Conservation (phyloP, 495 filamentous ascomycete species). For the Xylaria curta region DNA sequence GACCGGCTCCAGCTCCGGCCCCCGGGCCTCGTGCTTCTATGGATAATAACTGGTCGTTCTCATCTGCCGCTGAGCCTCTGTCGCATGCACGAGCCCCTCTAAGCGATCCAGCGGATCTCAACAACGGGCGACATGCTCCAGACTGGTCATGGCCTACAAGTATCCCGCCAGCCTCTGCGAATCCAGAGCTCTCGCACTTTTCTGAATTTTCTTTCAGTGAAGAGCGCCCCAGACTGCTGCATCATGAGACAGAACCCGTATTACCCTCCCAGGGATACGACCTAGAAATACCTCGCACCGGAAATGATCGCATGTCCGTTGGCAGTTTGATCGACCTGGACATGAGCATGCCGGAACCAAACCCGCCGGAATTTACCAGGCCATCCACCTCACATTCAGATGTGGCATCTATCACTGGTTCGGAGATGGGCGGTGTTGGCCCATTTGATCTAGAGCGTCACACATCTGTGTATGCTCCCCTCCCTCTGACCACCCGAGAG, state of each 20-base stretch:
- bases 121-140: conserved; percentile 57
- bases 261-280: conserved; percentile 52
- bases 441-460: conserved; percentile 63
- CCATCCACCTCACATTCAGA: conserved; percentile 64
- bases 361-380: conserved; percentile 44
- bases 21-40: conserved; percentile 48
- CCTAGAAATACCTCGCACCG: conserved; percentile 23
- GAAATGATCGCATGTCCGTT: conserved; percentile 50
- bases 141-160: conserved; percentile 68
- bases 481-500: conserved; percentile 45
- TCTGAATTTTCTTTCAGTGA: conserved; percentile 55
- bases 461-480: conserved; percentile 54
- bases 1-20: conserved; percentile 46
- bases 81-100: conserved; percentile 56
- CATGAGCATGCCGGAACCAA: conserved; percentile 51
- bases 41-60: conserved; percentile 49
- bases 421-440: conserved; percentile 54
- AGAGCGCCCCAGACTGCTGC: conserved; percentile 53
- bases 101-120: conserved; percentile 55
- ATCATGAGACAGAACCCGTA: conserved; percentile 58
- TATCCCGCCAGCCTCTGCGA: conserved; percentile 55
- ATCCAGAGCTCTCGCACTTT: conserved; percentile 58
- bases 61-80: conserved; percentile 44
- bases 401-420: conserved; percentile 52
- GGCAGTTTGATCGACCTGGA: conserved; percentile 60